A percentile compares a stretch with the other conserved stretches of the same genome.
These are phyloP conservation scores for Malus hybrid DNA, from an alignment of 331 rosid species.

Conservation along the genomic window DNA sequence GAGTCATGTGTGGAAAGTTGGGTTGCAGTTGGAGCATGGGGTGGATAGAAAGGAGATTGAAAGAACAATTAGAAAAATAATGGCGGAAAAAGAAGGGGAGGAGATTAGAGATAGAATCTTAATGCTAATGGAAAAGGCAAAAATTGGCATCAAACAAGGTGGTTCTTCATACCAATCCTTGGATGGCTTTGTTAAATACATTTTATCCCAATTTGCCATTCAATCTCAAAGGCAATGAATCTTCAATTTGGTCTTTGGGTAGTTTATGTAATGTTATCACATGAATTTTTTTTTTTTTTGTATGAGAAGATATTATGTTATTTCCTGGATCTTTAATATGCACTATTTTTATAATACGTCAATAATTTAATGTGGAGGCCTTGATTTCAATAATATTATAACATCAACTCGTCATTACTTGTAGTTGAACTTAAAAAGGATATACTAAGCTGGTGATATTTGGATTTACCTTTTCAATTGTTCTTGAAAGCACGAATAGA, in stretches of 20 bases:
- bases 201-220: constrained; percentile 1
- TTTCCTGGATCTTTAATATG: too few species aligned
- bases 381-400: too few species aligned
- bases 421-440: too few species aligned
- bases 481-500: too few species aligned
- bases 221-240: background rate
- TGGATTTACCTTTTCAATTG: too few species aligned
- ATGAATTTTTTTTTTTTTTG: too few species aligned
- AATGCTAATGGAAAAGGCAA: constrained; percentile 22
- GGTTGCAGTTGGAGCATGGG: constrained; percentile 5
- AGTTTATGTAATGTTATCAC: too few species aligned
- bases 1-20: constrained; percentile 14
- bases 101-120: constrained; percentile 28
- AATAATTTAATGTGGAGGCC: too few species aligned
- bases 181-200: constrained; percentile 22
- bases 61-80: constrained; percentile 10
- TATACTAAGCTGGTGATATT: too few species aligned
- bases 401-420: too few species aligned
- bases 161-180: constrained; percentile 30
- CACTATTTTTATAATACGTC: too few species aligned
- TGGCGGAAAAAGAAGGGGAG: constrained; percentile 31
- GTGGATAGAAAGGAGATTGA: constrained; percentile 27
- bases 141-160: constrained; percentile 17
- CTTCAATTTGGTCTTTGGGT: background rate
- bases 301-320: too few species aligned